Conservation (phyloP, 2,329 filamentous ascomycete species). For the Cadophora malorum region DNA sequence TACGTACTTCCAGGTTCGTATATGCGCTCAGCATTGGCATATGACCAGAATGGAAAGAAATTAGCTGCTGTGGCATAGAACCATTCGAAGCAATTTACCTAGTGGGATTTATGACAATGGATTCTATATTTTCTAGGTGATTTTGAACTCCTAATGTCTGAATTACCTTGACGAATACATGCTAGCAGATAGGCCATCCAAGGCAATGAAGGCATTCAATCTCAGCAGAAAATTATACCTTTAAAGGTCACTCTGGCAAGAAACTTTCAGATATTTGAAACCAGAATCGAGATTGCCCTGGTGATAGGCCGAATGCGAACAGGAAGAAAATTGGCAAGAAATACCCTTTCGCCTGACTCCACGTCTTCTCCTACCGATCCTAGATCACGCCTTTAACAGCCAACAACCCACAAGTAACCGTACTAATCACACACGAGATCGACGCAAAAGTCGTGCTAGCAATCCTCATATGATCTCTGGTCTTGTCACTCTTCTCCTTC, state of each 20-base stretch:
- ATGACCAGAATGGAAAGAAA: not conserved
- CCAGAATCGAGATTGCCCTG: too few relatives aligned
- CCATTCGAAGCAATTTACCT: not conserved
- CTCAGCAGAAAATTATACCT: too few relatives aligned
- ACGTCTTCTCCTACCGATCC: not conserved
- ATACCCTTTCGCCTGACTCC: not conserved
- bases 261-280: too few relatives aligned
- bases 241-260: too few relatives aligned
- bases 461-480: slow-evolving; percentile 6
- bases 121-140: too few relatives aligned
- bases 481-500: slow-evolving; percentile 14
- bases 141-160: too few relatives aligned
- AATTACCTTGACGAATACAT: too few relatives aligned
- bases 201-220: too few relatives aligned
- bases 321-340: too few relatives aligned
- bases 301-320: too few relatives aligned
- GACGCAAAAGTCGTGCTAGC: slow-evolving; percentile 1
- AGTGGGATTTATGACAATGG: too few relatives aligned
- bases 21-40: not conserved
- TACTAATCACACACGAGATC: not conserved
- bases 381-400: not conserved
- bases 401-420: not conserved
- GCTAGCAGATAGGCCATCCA: too few relatives aligned
- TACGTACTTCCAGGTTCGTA: not conserved
- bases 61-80: not conserved